Evolutionary conservation across 805 yeast genomes (phyloP).

Genomic region (Cyberlindnera amylophila): DNA sequence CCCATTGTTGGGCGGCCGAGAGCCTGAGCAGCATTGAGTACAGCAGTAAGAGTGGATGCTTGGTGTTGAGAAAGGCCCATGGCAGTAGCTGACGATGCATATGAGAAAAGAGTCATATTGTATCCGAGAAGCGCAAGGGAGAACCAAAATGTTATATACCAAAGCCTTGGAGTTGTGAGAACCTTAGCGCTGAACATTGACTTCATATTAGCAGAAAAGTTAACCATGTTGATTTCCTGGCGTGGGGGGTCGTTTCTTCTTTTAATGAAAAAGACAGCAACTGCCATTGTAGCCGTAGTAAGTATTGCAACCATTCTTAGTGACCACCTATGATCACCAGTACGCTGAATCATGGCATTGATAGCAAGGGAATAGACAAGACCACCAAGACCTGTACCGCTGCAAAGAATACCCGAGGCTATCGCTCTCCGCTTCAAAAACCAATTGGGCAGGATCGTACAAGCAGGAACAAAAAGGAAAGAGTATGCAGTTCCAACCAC

Average conservation of each 20-base stretch:
- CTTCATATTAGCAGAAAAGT: conserved; percentile 20
- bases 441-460: conserved; percentile 65
- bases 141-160: conserved; percentile 35
- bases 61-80: conserved; percentile 44
- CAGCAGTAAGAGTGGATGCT: conserved; percentile 43
- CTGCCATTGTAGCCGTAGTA: conserved; percentile 31
- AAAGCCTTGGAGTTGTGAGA: conserved; percentile 29
- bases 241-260: conserved; percentile 27
- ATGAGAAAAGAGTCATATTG: conserved; percentile 40
- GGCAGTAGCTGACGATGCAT: conserved; percentile 43
- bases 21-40: conserved; percentile 44
- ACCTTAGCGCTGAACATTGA: conserved; percentile 34
- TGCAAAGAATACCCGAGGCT: conserved; percentile 43
- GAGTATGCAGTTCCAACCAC: conserved; percentile 52
- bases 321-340: conserved; percentile 46
- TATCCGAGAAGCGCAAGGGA: conserved; percentile 38
- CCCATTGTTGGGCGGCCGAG: conserved; percentile 51
- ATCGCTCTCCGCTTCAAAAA: conserved; percentile 58
- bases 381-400: conserved; percentile 56
- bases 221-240: conserved; percentile 6
- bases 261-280: conserved; percentile 38
- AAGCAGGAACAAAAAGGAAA: conserved; percentile 52
- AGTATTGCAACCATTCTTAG: conserved; percentile 43
- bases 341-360: conserved; percentile 38
- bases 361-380: conserved; percentile 40